Conservation (phyloP, 768 basidiomycete genomes). For the Trametes gibbosa region DNA sequence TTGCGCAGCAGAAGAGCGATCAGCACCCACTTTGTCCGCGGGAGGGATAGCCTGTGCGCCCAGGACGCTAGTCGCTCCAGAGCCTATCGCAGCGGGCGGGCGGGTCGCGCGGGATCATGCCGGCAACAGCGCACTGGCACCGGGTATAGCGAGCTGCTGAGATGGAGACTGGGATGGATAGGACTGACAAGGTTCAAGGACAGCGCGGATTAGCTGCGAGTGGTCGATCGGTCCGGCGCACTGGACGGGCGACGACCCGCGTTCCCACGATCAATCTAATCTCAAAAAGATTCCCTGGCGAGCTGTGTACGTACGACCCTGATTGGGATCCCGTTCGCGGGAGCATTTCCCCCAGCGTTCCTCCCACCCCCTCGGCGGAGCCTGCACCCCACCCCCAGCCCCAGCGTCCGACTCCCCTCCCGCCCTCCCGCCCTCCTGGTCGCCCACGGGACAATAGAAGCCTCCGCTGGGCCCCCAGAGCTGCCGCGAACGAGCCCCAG, state of each 20-base stretch:
- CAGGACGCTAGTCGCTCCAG: too few species aligned
- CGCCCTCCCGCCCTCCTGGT: not conserved
- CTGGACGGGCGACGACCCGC: not conserved
- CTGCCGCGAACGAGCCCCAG: too few species aligned
- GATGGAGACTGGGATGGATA: not conserved
- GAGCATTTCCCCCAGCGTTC: constrained; percentile 16
- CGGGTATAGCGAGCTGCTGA: too few species aligned
- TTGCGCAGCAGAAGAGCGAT: not conserved
- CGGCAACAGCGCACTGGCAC: not conserved
- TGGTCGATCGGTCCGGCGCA: constrained; percentile 16
- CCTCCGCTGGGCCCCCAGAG: too few species aligned
- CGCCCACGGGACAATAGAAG: too few species aligned
- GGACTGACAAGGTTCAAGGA: constrained; percentile 6
- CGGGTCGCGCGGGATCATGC: not conserved
- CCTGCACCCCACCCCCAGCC: not conserved
- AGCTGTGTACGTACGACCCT: constrained; percentile 20
- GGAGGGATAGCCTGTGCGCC: not conserved
- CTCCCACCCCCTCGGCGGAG: constrained; percentile 8
- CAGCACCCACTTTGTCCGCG: not conserved
- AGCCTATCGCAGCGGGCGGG: not conserved
- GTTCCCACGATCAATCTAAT: constrained; percentile 20
- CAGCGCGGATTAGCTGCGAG: constrained; percentile 4
- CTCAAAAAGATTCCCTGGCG: constrained; percentile 17
- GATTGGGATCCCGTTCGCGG: constrained; percentile 19
- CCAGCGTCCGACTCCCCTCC: not conserved